phyloP scores from a whole-genome alignment of 495 filamentous ascomycete species.

The Hyaloscypha hepaticicola region DNA sequence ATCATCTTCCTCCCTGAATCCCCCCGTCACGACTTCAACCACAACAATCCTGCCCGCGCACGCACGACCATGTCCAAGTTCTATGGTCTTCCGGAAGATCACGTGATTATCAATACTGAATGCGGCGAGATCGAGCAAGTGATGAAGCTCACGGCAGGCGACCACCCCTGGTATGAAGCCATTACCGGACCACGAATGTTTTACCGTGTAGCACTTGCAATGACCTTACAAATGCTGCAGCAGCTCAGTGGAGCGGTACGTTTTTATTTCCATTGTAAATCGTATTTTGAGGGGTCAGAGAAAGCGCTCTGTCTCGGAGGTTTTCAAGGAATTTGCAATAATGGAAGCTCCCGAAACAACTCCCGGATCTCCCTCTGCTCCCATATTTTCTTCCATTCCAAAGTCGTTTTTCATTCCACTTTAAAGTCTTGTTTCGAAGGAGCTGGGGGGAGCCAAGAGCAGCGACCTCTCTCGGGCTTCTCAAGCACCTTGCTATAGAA shows the following conservation, averaged over 20 bases:
- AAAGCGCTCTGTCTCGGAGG: no score
- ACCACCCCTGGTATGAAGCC: conserved; percentile 59
- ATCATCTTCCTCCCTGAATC: conserved; percentile 78
- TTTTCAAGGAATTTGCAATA: no score
- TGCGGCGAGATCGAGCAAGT: conserved; percentile 68
- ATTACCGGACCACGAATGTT: conserved; percentile 72
- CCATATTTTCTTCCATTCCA: no score
- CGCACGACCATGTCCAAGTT: conserved; percentile 67
- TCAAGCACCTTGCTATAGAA: no score
- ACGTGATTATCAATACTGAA: conserved; percentile 67
- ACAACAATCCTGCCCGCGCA: conserved; percentile 61
- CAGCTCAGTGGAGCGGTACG: conserved; percentile 59
- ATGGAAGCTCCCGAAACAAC: no score
- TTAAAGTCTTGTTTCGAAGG: no score
- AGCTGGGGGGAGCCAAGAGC: no score
- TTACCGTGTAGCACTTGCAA: conserved; percentile 67
- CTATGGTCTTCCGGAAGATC: conserved; percentile 66
- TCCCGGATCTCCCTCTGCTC: no score
- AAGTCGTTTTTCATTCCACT: no score
- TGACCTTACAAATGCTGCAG: conserved; percentile 69
- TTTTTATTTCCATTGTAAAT: no score
- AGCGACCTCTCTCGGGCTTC: no score
- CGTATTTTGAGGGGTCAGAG: no score
- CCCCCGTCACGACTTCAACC: conserved; percentile 73
- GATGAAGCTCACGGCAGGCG: conserved; percentile 56